Evolutionary conservation across 148 eudicot genomes (phyloP).

Genomic region (Simmondsia chinensis): DNA sequence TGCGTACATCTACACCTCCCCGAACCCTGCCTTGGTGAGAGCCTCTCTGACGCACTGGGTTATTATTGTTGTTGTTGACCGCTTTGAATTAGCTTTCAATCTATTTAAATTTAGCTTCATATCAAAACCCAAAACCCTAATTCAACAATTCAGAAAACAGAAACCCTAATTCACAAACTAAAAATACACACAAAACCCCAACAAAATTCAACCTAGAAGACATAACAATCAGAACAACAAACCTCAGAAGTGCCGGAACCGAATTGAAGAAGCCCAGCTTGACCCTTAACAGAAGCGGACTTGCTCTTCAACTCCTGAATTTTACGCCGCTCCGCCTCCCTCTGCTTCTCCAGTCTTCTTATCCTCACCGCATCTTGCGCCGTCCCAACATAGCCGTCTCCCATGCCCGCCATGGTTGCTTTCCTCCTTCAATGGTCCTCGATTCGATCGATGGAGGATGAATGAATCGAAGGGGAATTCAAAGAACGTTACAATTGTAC

Average conservation of each 20-base stretch:
- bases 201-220: not conserved
- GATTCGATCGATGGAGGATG: no score
- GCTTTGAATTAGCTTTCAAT: no score
- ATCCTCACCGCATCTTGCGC: slow-evolving; percentile 95
- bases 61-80: no score
- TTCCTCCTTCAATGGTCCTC: not conserved
- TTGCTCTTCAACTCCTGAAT: slow-evolving; percentile 82
- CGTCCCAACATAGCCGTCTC: slow-evolving; percentile 95
- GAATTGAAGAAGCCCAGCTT: slow-evolving; percentile 91
- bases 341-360: slow-evolving; percentile 83
- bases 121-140: no score
- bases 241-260: slow-evolving; percentile 97
- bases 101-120: no score
- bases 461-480: no score
- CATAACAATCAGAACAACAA: not conserved
- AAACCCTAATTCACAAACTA: slow-evolving; percentile 9
- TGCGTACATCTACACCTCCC: no score
- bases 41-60: no score
- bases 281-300: slow-evolving; percentile 62
- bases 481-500: no score
- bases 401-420: slow-evolving; percentile 88
- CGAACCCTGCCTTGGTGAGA: no score
- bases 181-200: not conserved
- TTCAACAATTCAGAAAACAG: no score
- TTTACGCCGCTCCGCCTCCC: slow-evolving; percentile 90